phyloP scores from a whole-genome alignment of 805 yeast species.

The Saccharomyces eubayanus region DNA sequence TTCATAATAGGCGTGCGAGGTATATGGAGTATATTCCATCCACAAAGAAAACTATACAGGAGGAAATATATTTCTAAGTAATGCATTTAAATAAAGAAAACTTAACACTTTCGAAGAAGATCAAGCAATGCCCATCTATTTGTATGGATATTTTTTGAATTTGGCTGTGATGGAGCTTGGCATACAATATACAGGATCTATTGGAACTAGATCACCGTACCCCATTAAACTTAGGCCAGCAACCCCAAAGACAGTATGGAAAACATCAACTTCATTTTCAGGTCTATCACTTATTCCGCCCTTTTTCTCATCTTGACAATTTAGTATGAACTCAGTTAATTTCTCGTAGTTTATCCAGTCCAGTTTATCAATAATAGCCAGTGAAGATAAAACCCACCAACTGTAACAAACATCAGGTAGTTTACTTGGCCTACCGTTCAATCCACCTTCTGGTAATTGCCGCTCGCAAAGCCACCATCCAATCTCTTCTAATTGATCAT shows the following conservation, averaged over 20 bases:
- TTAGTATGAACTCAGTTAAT: conserved; percentile 58
- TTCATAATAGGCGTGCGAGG: conserved; percentile 41
- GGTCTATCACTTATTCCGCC: conserved; percentile 95
- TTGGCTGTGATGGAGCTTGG: conserved; percentile 40
- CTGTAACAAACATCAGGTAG: conserved; percentile 95
- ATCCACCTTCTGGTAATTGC: conserved; percentile 78
- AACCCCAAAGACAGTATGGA: conserved; percentile 83
- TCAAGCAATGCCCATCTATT: neutral
- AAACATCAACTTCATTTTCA: conserved; percentile 86
- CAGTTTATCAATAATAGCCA: conserved; percentile 55
- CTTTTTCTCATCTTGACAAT: conserved; percentile 62
- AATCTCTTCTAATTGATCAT: conserved; percentile 37
- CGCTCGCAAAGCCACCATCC: conserved; percentile 89
- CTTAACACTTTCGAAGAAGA: neutral
- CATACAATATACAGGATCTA: conserved; percentile 85
- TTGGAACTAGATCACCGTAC: conserved; percentile 44
- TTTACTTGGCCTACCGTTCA: conserved; percentile 94
- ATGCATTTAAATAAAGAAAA: neutral
- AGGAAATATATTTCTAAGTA: conserved; percentile 36
- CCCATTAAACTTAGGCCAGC: conserved; percentile 80
- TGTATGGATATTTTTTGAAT: conserved; percentile 33
- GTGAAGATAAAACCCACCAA: conserved; percentile 90
- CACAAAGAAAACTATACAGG: conserved; percentile 41
- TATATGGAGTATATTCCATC: conserved; percentile 71
- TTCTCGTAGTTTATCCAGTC: conserved; percentile 71